Evolutionary conservation across 2,329 filamentous ascomycete genomes (phyloP).

Genomic region (Phoma sp.): DNA sequence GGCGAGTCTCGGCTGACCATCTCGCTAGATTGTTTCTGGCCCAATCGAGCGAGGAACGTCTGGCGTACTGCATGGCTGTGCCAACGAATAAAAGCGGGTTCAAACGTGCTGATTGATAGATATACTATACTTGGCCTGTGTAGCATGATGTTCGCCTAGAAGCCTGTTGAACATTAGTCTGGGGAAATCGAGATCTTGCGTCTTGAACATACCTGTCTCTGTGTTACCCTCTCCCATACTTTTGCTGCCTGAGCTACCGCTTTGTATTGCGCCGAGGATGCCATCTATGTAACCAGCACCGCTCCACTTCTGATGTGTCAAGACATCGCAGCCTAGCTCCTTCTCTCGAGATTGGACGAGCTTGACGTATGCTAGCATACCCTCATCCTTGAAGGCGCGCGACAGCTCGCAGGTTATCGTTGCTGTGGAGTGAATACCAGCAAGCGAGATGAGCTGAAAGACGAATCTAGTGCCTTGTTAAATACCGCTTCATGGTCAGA

Average conservation of each 20-base stretch:
- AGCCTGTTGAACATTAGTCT: constrained; percentile 1
- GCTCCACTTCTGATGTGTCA: constrained; percentile 92
- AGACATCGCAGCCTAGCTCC: constrained; percentile 87
- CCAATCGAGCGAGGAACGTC: not conserved
- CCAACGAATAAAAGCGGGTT: not conserved
- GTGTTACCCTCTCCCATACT: constrained; percentile 97
- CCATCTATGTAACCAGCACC: constrained; percentile 82
- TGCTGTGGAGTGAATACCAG: constrained; percentile 68
- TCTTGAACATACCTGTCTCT: constrained; percentile 59
- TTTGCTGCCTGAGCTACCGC: constrained; percentile 84
- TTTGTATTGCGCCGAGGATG: constrained; percentile 87
- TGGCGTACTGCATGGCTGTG: not conserved
- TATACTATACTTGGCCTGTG: not conserved
- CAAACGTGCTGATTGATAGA: not conserved
- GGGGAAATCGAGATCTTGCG: not conserved
- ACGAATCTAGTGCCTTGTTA: constrained; percentile 56
- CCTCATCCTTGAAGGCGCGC: constrained; percentile 81
- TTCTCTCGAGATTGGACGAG: constrained; percentile 89
- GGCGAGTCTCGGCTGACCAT: not conserved
- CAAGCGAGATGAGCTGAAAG: constrained; percentile 69
- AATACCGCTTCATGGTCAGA: constrained; percentile 26
- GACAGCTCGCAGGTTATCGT: constrained; percentile 77
- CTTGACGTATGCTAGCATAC: constrained; percentile 98
- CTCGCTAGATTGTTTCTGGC: constrained; percentile 2
- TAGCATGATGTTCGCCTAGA: not conserved